Evolutionary conservation across 164 flowering plant genomes (phyloP).

Genomic region (Stephania cephalantha): DNA sequence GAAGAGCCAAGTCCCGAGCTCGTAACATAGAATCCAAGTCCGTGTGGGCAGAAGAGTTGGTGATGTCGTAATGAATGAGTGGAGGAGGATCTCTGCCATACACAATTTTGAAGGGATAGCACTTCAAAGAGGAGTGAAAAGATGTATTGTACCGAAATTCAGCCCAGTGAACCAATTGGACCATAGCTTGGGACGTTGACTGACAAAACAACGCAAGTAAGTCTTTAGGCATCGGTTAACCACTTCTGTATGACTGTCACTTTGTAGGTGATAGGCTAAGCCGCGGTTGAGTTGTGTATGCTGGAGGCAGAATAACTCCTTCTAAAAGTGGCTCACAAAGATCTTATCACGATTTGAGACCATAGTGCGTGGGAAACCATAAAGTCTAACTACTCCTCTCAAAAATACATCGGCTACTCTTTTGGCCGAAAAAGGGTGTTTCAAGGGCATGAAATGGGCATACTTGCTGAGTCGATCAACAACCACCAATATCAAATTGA

Average conservation of each 20-base stretch:
- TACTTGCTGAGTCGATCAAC: too few species aligned
- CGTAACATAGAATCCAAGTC: too few species aligned
- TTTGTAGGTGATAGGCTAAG: neutral
- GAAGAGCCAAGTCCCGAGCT: neutral
- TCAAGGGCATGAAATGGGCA: too few species aligned
- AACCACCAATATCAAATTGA: too few species aligned
- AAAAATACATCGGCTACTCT: too few species aligned
- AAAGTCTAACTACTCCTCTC: too few species aligned
- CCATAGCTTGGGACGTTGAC: neutral
- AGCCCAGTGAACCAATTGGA: neutral
- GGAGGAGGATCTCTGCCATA: neutral
- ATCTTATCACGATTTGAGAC: too few species aligned
- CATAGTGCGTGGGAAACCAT: neutral
- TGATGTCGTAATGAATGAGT: neutral
- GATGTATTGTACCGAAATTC: neutral
- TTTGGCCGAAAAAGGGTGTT: too few species aligned
- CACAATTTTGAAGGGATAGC: neutral
- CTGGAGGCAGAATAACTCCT: too few species aligned
- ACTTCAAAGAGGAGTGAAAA: neutral
- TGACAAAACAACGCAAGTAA: neutral
- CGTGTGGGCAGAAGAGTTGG: neutral
- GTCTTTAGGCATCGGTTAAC: neutral
- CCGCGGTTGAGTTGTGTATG: too few species aligned
- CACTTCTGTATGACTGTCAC: neutral
- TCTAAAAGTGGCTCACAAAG: too few species aligned